Base-by-base conservation (phyloP, 192 early-diverging fungal genomes). In the Spizellomyces punctatus region DNA sequence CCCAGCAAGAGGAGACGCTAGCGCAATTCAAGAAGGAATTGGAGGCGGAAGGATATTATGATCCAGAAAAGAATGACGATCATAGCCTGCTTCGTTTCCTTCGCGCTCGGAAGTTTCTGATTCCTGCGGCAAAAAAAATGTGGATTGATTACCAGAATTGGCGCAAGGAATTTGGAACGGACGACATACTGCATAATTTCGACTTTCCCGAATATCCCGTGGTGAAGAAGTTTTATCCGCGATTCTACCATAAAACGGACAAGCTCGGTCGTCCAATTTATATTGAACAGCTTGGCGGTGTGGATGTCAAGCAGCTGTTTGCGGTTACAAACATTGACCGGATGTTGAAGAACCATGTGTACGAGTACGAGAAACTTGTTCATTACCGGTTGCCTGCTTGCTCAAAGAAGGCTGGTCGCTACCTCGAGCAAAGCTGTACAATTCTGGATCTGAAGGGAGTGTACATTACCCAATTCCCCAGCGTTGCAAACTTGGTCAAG, bases 391-490 rank as follows among this genome's bases (percentile, higher is more conserved):
- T 97, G 69, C 86, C 86, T 16, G 93, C 94, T 64, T 96, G 95
- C 72, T 87, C 90, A 45, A 78, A 84, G 60, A 84, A 88, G 50
- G 14, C 60, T 9, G 86, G 83, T 7, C 86, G 85, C 45, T 76
- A 89, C 58, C 86, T 98, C 58, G 91, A 94, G 69, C 89, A 92
- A 76, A 89, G 91, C 75, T 90, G 90, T 14, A 93, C 93, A 36
- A 93, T 98, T 67, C 88, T 98, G 69, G 96, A 98, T 76, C 86
- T 95, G 75, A 91, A 94, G 48, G 92, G 91, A 47, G 91, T 97
- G 36, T 89, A 90, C 50, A 86, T 93, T 58, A 81, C 84, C 55
- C 84, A 86, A 55, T 93, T 93, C 88, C 66, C 86, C 82, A 85
- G 88, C 76, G 89, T 90, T 50, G 81, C 78, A 67, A 78, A 77